A percentile compares a stretch with the other conserved stretches of the same genome.
Conservation (phyloP, 2,329 filamentous ascomycete genomes). For the Fusarium luffae region DNA sequence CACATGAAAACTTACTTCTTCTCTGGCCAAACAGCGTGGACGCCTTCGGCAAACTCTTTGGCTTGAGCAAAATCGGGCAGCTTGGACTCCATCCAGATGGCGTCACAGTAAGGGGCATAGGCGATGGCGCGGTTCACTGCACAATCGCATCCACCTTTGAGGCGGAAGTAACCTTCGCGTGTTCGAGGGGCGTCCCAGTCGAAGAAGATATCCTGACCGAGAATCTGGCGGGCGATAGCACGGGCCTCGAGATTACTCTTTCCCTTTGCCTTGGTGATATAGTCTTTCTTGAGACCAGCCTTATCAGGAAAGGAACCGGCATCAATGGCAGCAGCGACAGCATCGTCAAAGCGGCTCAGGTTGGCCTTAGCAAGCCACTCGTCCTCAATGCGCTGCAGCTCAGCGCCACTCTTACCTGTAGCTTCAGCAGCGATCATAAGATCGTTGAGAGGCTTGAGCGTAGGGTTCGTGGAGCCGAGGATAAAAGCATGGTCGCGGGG, state of each 20-base stretch:
- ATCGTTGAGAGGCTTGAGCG: constrained; percentile 85
- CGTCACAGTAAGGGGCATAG: constrained; percentile 91
- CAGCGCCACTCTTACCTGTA: constrained; percentile 80
- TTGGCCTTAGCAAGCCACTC: constrained; percentile 82
- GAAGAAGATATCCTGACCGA: constrained; percentile 86
- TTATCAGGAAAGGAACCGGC: constrained; percentile 75
- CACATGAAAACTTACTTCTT: constrained; percentile 77
- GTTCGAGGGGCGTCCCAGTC: constrained; percentile 96
- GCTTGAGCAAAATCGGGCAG: constrained; percentile 92
- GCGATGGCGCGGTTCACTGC: constrained; percentile 90
- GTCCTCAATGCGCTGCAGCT: constrained; percentile 93
- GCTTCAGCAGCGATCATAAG: constrained; percentile 89
- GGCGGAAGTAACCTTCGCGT: constrained; percentile 93
- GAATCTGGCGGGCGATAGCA: constrained; percentile 79
- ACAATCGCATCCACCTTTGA: constrained; percentile 90
- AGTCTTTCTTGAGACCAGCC: constrained; percentile 72
- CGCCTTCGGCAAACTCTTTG: constrained; percentile 90
- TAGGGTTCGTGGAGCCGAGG: constrained; percentile 86
- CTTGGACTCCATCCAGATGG: constrained; percentile 99
- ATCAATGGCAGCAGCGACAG: constrained; percentile 85
- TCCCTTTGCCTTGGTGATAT: constrained; percentile 75
- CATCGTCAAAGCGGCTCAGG: constrained; percentile 90
- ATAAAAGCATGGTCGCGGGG: constrained; percentile 95
- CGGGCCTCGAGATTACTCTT: constrained; percentile 88
- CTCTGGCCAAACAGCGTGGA: constrained; percentile 94